Evolutionary conservation across 169 alveolate genomes (phyloP).

Genomic region (Toxoplasma gondii): DNA sequence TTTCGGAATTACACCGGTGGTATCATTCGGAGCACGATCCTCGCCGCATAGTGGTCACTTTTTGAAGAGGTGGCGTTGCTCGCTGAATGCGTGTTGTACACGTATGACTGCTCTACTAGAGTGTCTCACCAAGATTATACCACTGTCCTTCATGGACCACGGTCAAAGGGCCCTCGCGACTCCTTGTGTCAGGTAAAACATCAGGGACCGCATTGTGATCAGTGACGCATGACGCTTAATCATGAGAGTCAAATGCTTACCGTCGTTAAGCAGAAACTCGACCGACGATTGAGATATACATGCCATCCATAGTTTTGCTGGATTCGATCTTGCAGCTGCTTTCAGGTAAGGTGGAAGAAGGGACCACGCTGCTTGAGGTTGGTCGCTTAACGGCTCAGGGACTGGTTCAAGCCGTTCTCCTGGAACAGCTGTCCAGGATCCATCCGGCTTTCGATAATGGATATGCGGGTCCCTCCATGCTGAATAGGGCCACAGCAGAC

Average conservation of each 20-base stretch:
- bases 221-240: too few relatives aligned
- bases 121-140: too few relatives aligned
- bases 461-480: neutral
- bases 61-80: too few relatives aligned
- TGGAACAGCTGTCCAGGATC: neutral
- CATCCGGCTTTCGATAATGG: slow-evolving; percentile 19
- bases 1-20: neutral
- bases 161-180: too few relatives aligned
- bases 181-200: too few relatives aligned
- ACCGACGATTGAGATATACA: neutral
- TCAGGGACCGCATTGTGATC: too few relatives aligned
- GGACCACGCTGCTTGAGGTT: neutral
- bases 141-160: too few relatives aligned
- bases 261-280: slow-evolving; percentile 15
- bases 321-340: neutral
- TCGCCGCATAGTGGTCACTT: too few relatives aligned
- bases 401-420: neutral
- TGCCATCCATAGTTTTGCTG: neutral
- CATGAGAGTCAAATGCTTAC: neutral
- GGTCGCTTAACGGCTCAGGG: neutral
- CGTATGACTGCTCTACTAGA: too few relatives aligned
- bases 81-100: too few relatives aligned
- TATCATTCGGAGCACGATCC: too few relatives aligned
- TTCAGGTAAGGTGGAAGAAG: neutral
- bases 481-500: neutral